Evolutionary conservation across 768 basidiomycete genomes (phyloP).

Genomic region (Termitomyces sp.): DNA sequence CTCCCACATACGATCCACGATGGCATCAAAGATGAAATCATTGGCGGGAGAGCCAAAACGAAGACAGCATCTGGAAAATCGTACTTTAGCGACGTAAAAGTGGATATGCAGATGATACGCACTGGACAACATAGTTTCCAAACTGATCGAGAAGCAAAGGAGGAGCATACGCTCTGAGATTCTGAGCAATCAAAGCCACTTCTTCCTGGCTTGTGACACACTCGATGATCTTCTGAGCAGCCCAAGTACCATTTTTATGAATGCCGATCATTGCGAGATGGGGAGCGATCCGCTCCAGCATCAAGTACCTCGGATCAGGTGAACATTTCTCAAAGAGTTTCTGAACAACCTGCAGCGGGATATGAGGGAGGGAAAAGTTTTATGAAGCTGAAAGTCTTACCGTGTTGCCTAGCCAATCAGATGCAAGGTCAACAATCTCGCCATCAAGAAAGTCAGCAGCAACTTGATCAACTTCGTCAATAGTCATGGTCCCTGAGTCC

Average conservation of each 20-base stretch:
- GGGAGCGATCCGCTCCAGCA: constrained; percentile 92
- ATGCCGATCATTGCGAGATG: constrained; percentile 97
- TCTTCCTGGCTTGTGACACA: constrained; percentile 88
- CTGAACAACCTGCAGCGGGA: constrained; percentile 70
- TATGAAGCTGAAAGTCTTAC: constrained; percentile 30
- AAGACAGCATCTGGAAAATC: constrained; percentile 66
- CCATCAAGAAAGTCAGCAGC: constrained; percentile 88
- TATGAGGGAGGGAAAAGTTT: constrained; percentile 5
- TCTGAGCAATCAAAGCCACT: constrained; percentile 75
- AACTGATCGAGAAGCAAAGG: constrained; percentile 92
- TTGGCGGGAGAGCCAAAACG: constrained; percentile 87
- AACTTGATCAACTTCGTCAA: constrained; percentile 86
- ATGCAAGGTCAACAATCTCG: constrained; percentile 91
- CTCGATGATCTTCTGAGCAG: constrained; percentile 98
- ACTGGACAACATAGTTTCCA: constrained; percentile 93
- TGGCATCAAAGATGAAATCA: constrained; percentile 96
- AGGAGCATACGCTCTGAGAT: constrained; percentile 86
- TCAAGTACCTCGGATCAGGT: constrained; percentile 67
- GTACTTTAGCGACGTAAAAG: background rate
- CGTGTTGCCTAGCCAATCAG: constrained; percentile 98
- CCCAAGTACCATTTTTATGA: constrained; percentile 99
- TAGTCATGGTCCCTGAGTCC: constrained; percentile 81
- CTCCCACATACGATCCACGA: constrained; percentile 98
- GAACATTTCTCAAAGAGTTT: constrained; percentile 94
- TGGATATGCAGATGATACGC: constrained; percentile 24